Evolutionary conservation across 164 flowering plant species (phyloP), one percentile per base, ranked within the genome.

Genomic region (Piper betle): DNA sequence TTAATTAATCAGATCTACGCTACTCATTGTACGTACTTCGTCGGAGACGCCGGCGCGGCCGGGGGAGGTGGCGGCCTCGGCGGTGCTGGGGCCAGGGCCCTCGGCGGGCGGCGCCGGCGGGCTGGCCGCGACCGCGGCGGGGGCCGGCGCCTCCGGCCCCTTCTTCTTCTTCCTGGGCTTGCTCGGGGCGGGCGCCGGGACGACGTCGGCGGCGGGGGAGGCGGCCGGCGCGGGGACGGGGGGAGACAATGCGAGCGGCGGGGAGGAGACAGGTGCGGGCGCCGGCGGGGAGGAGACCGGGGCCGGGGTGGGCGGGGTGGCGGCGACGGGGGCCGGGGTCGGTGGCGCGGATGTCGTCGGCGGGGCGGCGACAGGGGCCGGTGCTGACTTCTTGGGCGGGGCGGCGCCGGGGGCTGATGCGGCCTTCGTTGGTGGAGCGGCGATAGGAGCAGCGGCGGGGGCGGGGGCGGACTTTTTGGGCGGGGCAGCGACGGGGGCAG

Each of bases 41-140:
- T 80, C 80, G 17, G 62, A 41, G 43, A 61, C 55, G 15, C 54
- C 46, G 4, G 74, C 7, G 4, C 80, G 79, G 7, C 62, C 71
- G 0, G 81, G 80, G 3, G 81, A 55, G 42, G 5, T 2, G 1
- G 53, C 17, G 1, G 50, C 8, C 12, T 64, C 73, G n/a, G 5
- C 8, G n/a, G n/a, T n/a, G 46, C 68, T 61, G 0, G 81, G 80
- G 1, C 66, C 75, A 3, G 85, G 81, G 1, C 80, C 74, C 11
- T 10, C 77, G 0, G 65, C 33, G 0, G 79, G 70, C 1, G 82
- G 80, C 0, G 80, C 69, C 5, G 80, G 81, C 0, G 83, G 82
- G 39, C 81, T 72, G 4, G n/a, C 43, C 0, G 13, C 18, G 3
- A 58, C 41, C 6, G 72, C 64, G 15, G 64, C 16, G 4, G 81